Evolutionary conservation across 2,329 filamentous ascomycete genomes (phyloP), one percentile per base, ranked within the genome.

Genomic region (Aspergillus melleus): DNA sequence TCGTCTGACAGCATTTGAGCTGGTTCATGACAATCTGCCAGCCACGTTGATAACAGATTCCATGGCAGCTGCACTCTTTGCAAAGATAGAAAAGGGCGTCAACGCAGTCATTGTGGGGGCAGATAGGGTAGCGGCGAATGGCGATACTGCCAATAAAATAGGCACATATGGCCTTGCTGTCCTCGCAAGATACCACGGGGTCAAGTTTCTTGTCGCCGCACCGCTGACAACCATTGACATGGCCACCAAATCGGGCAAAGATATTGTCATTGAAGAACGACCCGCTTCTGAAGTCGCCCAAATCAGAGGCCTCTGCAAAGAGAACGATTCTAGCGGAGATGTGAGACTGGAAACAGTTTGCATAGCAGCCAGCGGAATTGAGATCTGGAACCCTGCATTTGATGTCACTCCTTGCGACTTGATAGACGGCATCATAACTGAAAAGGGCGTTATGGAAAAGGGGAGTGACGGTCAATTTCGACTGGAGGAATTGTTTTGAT

Each of bases 111-210:
- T 99, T 30, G 95, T 99, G 0, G 95, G 95, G 29, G 95, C 95
- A 2, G 95, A 99, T 75, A 87, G 95, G 58, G 95, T 99, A 14
- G 95, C 94, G 32, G 90, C 92, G 54, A 99, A 99, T 70, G 95
- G 95, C 30, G 95, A 99, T 78, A 98, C 95, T 0, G 95, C 95
- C 58, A 99, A 99, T 81, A 99, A 99, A 81, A 96, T 99, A 62
- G 95, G 95, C 54, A 99, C 95, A 0, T 98, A 99, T 74, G 85
- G 89, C 57, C 84, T 99, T 4, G 92, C 95, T 3, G 92, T 98
- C n/a, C 83, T 96, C 30, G 95, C 95, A 22, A 88, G 85, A 65
- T 83, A 93, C 70, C 95, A 99, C 70, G 90, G 91, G 19, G 84
- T 98, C 70, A 96, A 94, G 76, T 99, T 99, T 73, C 84, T 99